A percentile compares a stretch with the other conserved stretches of the same genome.
Conservation (phyloP, 1,284 basidiomycete genomes). For the Coniophora puteana region DNA sequence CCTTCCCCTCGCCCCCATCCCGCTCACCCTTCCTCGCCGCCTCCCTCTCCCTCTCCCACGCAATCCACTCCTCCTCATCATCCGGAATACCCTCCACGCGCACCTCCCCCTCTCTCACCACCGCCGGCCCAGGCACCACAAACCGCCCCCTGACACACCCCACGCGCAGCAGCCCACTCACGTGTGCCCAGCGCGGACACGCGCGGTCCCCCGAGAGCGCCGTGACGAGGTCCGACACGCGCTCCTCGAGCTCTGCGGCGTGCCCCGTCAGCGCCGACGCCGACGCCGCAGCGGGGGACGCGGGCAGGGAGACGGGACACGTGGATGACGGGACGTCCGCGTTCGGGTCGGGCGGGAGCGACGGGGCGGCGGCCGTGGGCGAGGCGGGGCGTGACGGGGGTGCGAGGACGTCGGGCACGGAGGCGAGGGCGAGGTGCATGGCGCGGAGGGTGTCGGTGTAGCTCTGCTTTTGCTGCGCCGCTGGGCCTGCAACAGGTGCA, state of each 20-base stretch:
- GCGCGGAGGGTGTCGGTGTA: slow-evolving; percentile 26
- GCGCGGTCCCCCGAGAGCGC: slow-evolving; percentile 12
- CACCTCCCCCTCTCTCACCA: slow-evolving; percentile 10
- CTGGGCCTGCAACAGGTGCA: too few relatives aligned
- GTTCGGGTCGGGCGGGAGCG: too few relatives aligned
- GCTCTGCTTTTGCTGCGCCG: slow-evolving; percentile 12
- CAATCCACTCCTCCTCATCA: slow-evolving; percentile 29
- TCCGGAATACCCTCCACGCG: slow-evolving; percentile 31
- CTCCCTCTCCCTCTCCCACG: slow-evolving; percentile 26
- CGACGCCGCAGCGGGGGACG: too few relatives aligned
- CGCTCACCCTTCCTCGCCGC: slow-evolving; percentile 15
- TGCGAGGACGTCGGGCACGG: slow-evolving; percentile 26
- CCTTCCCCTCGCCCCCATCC: slow-evolving; percentile 17
- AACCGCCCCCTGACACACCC: slow-evolving; percentile 27
- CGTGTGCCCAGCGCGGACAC: slow-evolving; percentile 20
- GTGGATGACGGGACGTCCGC: neutral
- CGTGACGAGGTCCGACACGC: slow-evolving; percentile 15
- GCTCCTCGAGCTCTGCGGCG: slow-evolving; percentile 18
- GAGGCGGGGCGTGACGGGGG: slow-evolving; percentile 26
- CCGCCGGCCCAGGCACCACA: slow-evolving; percentile 9
- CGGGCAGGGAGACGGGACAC: neutral
- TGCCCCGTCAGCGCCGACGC: too few relatives aligned
- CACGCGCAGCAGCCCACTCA: slow-evolving; percentile 24
- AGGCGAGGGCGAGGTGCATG: slow-evolving; percentile 28
- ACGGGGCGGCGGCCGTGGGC: slow-evolving; percentile 16